Evolutionary conservation across 306 rosid genomes (phyloP).

Genomic region (Begonia loranthoides): DNA sequence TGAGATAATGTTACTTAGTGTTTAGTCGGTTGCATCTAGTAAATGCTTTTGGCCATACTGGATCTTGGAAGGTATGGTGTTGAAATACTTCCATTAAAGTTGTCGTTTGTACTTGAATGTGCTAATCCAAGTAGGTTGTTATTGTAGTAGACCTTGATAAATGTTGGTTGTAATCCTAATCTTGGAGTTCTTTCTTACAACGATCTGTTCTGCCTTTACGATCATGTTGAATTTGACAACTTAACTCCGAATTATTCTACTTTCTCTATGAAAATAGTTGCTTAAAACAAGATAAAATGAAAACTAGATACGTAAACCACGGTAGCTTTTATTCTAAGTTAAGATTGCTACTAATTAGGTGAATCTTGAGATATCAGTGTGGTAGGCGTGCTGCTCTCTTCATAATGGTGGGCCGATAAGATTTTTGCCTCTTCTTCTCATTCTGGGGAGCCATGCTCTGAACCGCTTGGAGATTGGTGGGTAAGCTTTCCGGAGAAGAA

Average conservation of each 20-base stretch:
- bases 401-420: constrained; percentile 5
- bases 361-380: constrained; percentile 3
- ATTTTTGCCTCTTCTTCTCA: constrained; percentile 9
- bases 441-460: constrained; percentile 8
- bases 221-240: not conserved
- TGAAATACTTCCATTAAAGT: too few relatives aligned
- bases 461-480: constrained; percentile 1
- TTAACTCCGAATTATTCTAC: not conserved
- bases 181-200: too few relatives aligned
- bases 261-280: not conserved
- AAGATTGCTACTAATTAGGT: not conserved
- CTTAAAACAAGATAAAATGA: not conserved
- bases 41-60: not conserved
- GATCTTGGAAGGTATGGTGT: not conserved
- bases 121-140: too few relatives aligned
- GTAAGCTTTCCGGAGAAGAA: constrained; percentile 8
- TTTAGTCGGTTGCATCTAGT: too few relatives aligned
- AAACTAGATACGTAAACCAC: not conserved
- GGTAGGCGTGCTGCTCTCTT: not conserved
- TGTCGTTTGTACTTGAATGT: too few relatives aligned
- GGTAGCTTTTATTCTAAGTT: not conserved
- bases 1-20: not conserved
- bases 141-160: too few relatives aligned
- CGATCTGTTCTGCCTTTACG: not conserved
- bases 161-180: too few relatives aligned